Base-by-base conservation (phyloP, 2,329 filamentous ascomycete species). In the Colletotrichum navitas region DNA sequence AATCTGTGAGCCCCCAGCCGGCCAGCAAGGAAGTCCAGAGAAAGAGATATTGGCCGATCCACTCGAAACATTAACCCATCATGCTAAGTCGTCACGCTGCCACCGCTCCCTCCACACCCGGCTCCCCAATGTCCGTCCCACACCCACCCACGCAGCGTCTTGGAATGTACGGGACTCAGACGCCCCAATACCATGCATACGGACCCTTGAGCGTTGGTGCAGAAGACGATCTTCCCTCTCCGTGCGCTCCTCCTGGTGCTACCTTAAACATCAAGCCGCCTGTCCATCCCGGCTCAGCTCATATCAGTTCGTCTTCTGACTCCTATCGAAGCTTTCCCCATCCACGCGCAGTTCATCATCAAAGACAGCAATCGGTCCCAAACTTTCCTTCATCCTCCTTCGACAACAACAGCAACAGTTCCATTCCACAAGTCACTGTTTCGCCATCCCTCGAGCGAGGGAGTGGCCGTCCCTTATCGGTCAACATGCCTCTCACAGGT, bases 401-500 rank as follows among this genome's bases (percentile, higher is more conserved):
- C 72, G 75, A 76, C 72, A 75, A 61, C 55, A 74, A 63, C 75
- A 78, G 75, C 72, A 75, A 76, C 71, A 75, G 47, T 36, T 34
- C 51, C 18, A 45, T 70, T 51, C 66, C 55, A 36, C 72, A 64
- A 51, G 68, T 64, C 24, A 66, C 61, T 21, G 52, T 68, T 62
- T 74, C 71, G 24, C 59, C 78, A 47, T 77, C 77, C 21, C 77
- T 77, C 41, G 76, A 74, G 34, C 74, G 76, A 69, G 77, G 75
- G 73, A 74, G 74, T 24, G 73, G 52, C 36, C 65, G 74, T 24
- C 75, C 74, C 18, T 66, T 73, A 36, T 76, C 74, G 24, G 76
- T 78, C 55, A 81, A 79, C 55, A 85, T 85, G 83, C 78, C 82
- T 26, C 76, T 82, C 59, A 85, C 83, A 61, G 83, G 83, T 65